A percentile compares a stretch with the other conserved stretches of the same genome.
These are phyloP conservation scores for Cyclanthera cordifolia DNA, from an alignment of 306 rosid species.

Conservation along the genomic window DNA sequence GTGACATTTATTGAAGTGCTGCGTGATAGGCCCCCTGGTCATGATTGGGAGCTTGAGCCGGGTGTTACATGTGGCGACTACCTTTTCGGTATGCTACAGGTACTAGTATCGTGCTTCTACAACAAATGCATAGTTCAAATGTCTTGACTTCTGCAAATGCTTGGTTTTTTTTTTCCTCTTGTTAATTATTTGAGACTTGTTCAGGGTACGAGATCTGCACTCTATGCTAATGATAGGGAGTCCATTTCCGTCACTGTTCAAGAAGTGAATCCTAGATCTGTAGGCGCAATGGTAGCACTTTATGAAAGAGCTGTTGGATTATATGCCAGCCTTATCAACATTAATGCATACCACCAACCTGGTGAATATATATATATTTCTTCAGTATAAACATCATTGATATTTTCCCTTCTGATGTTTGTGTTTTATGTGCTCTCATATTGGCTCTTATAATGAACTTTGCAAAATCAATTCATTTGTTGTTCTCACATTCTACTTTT, in stretches of 20 bases:
- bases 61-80: slow-evolving; percentile 99
- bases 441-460: neutral
- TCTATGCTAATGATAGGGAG: slow-evolving; percentile 68
- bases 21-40: slow-evolving; percentile 98
- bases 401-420: neutral
- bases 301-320: slow-evolving; percentile 97
- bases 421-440: neutral
- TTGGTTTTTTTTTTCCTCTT: neutral
- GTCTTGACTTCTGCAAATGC: neutral
- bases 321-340: slow-evolving; percentile 73
- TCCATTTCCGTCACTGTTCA: slow-evolving; percentile 81
- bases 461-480: neutral
- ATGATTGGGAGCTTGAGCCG: slow-evolving; percentile 99
- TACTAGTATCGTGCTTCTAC: slow-evolving; percentile 12
- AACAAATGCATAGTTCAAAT: slow-evolving; percentile 10
- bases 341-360: slow-evolving; percentile 96
- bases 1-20: slow-evolving; percentile 91
- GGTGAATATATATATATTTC: slow-evolving; percentile 33
- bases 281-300: slow-evolving; percentile 84
- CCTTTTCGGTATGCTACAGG: slow-evolving; percentile 99
- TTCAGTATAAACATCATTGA: neutral
- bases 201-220: slow-evolving; percentile 94
- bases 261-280: slow-evolving; percentile 84
- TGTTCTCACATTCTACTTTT: neutral
- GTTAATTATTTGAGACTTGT: slow-evolving; percentile 13